Conservation (phyloP, 148 eudicot genomes). For the Drosera capensis region DNA sequence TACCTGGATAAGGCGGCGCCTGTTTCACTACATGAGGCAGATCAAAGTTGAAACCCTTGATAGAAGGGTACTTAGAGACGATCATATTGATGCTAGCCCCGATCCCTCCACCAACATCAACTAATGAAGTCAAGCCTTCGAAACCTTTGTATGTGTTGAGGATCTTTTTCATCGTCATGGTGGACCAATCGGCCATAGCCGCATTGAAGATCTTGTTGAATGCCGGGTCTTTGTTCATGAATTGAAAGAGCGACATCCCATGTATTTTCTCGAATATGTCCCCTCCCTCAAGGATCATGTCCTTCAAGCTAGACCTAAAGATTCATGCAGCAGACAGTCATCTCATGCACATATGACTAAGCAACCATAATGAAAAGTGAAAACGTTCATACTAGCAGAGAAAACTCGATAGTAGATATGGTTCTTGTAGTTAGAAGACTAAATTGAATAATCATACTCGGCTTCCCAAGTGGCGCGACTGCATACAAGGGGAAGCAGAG, state of each 20-base stretch:
- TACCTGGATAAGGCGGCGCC: not conserved
- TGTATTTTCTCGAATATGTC: not conserved
- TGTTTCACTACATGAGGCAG: conserved; percentile 4
- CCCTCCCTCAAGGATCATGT: conserved; percentile 1
- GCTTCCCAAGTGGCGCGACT: not conserved
- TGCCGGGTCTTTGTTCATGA: not conserved
- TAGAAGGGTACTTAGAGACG: conserved; percentile 3
- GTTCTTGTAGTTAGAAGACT: not conserved
- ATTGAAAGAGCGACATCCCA: not conserved
- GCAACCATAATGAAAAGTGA: not conserved
- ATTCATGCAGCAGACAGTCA: not conserved
- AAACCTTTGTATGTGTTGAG: conserved; percentile 4
- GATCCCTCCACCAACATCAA: conserved; percentile 7
- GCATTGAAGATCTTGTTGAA: not conserved
- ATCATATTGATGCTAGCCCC: conserved; percentile 7
- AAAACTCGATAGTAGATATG: too few species aligned
- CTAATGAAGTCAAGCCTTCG: not conserved
- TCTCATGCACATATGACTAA: too few species aligned
- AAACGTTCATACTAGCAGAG: not conserved
- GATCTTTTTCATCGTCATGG: not conserved
- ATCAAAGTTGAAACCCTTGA: conserved; percentile 9
- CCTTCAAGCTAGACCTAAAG: not conserved
- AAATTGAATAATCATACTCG: not conserved
- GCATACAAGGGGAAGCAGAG: conserved; percentile 3
- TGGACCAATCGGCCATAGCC: not conserved